phyloP scores from a whole-genome alignment of 2,329 filamentous ascomycete species.

The Fusarium gaditjirri region DNA sequence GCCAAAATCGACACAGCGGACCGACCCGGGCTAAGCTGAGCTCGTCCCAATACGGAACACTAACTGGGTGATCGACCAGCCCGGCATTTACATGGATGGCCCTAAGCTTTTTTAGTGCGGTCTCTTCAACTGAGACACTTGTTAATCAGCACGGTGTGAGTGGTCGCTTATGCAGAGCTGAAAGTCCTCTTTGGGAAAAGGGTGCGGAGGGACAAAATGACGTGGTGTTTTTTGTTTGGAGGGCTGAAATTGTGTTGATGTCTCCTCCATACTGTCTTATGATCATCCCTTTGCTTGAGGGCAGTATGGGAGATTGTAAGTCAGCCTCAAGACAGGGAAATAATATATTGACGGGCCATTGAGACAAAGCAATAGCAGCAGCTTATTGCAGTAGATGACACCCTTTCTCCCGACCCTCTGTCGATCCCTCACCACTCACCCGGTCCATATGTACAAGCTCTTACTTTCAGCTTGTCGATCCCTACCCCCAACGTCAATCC shows the following conservation, averaged over 20 bases:
- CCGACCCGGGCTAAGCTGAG: conserved; percentile 6
- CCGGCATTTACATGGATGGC: conserved; percentile 1
- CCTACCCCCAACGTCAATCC: conserved; percentile 12
- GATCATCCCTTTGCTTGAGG: background rate
- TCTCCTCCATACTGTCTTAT: background rate
- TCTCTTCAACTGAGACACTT: conserved; percentile 22
- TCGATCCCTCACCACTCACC: conserved; percentile 11
- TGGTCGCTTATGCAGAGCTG: conserved; percentile 18
- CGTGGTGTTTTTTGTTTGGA: conserved; percentile 17
- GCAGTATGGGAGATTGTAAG: background rate
- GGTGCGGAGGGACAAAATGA: conserved; percentile 14
- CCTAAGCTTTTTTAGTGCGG: background rate
- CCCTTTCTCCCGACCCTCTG: background rate
- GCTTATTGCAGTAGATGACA: background rate
- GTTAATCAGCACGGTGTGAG: conserved; percentile 5
- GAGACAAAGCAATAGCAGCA: background rate
- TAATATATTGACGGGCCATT: background rate
- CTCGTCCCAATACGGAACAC: background rate
- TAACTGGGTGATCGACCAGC: background rate
- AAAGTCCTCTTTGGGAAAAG: conserved; percentile 32
- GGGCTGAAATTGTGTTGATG: background rate
- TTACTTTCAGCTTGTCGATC: conserved; percentile 24
- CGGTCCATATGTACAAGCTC: background rate
- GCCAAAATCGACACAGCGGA: conserved; percentile 2
- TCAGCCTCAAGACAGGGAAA: background rate